phyloP scores from a whole-genome alignment of 495 filamentous ascomycete genomes.

The Cairneyella variabilis region DNA sequence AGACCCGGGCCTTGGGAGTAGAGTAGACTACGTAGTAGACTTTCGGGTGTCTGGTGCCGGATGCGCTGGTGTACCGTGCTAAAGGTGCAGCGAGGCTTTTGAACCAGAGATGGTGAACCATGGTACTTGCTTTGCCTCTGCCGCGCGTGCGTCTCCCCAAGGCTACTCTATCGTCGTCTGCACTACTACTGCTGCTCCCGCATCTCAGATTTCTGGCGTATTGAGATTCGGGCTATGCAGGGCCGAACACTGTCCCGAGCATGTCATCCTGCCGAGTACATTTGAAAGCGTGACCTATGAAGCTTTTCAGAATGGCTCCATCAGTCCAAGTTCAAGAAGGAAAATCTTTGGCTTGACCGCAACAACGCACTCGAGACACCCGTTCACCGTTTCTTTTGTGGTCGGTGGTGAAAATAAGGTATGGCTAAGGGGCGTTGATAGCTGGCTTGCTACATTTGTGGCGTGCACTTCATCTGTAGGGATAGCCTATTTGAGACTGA shows the following conservation, averaged over 20 bases:
- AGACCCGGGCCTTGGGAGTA: neutral
- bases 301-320: no score
- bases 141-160: neutral
- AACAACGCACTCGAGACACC: neutral
- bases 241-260: neutral
- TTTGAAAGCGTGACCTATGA: no score
- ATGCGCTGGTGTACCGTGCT: neutral
- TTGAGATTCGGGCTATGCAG: neutral
- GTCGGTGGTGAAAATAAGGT: conserved; percentile 25
- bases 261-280: neutral
- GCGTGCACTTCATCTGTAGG: neutral
- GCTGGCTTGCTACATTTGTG: neutral
- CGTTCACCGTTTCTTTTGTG: neutral
- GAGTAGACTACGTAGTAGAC: neutral
- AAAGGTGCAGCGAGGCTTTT: neutral
- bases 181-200: neutral
- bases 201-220: neutral
- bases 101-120: neutral
- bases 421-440: conserved; percentile 10
- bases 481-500: neutral
- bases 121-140: conserved; percentile 2
- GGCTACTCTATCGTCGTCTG: neutral
- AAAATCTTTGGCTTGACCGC: no score
- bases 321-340: no score
- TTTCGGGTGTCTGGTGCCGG: neutral